A percentile compares a stretch with the other conserved stretches of the same genome.
Conservation (phyloP, 2,329 filamentous ascomycete species). For the Xylariaceae sp. region DNA sequence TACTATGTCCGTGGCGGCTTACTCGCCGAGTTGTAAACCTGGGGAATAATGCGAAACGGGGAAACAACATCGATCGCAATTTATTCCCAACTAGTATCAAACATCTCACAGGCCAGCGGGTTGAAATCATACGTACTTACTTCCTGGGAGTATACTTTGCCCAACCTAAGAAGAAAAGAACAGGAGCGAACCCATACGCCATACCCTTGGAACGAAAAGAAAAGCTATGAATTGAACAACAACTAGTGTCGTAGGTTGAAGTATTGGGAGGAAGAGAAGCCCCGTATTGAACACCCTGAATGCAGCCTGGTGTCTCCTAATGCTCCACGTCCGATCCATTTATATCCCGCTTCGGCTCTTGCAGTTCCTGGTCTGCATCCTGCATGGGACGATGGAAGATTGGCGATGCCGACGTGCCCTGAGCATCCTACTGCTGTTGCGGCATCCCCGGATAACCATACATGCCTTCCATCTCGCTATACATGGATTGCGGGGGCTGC, state of each 20-base stretch:
- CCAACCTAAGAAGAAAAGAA: slow-evolving; percentile 16
- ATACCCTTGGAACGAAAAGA: slow-evolving; percentile 14
- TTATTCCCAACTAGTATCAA: slow-evolving; percentile 18
- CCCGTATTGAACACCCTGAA: background rate
- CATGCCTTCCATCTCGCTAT: slow-evolving; percentile 80
- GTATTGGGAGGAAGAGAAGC: slow-evolving; percentile 11
- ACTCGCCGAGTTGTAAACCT: background rate
- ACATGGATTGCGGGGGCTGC: slow-evolving; percentile 77
- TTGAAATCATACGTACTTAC: slow-evolving; percentile 18
- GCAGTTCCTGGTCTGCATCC: slow-evolving; percentile 9
- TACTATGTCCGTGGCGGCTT: background rate
- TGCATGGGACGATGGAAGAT: slow-evolving; percentile 15
- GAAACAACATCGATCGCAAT: slow-evolving; percentile 28
- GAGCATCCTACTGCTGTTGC: slow-evolving; percentile 65
- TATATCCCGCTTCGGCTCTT: slow-evolving; percentile 1
- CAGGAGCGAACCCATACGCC: slow-evolving; percentile 21
- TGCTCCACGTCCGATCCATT: background rate
- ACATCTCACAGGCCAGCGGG: background rate
- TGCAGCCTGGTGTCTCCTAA: background rate
- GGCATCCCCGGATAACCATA: slow-evolving; percentile 84
- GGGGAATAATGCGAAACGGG: background rate
- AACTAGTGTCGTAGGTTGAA: slow-evolving; percentile 8
- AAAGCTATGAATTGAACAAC: slow-evolving; percentile 15
- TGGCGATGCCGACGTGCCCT: slow-evolving; percentile 21
- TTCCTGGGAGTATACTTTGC: slow-evolving; percentile 21